These are phyloP conservation scores for Aspergillus avenaceus DNA, from an alignment of 495 filamentous ascomycete species.

Conservation along the genomic window DNA sequence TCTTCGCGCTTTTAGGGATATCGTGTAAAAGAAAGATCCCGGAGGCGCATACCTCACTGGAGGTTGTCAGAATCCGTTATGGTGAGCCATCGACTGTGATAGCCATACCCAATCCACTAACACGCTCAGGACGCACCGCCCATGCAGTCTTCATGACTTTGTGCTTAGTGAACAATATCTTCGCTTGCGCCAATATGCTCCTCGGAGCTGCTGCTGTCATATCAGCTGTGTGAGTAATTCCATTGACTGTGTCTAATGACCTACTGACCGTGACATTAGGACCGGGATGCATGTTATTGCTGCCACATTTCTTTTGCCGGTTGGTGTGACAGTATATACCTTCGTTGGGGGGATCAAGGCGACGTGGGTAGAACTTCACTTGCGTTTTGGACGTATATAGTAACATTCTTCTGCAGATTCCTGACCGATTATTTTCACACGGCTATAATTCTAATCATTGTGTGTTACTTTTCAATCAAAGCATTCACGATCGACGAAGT, in stretches of 20 bases:
- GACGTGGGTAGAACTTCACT: slow-evolving; percentile 24
- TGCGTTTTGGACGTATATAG: slow-evolving; percentile 10
- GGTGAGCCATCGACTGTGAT: background rate
- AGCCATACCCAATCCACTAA: background rate
- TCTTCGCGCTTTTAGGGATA: slow-evolving; percentile 44
- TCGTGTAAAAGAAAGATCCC: slow-evolving; percentile 44
- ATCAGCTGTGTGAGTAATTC: slow-evolving; percentile 29
- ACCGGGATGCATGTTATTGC: slow-evolving; percentile 46
- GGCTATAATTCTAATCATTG: slow-evolving; percentile 44
- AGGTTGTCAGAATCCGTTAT: slow-evolving; percentile 15
- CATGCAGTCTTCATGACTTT: slow-evolving; percentile 43
- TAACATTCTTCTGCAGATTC: slow-evolving; percentile 28
- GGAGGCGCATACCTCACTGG: slow-evolving; percentile 33
- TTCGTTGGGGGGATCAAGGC: slow-evolving; percentile 46
- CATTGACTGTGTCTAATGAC: too few species aligned
- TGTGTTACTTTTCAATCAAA: slow-evolving; percentile 45
- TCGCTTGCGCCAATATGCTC: slow-evolving; percentile 42
- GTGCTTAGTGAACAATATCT: slow-evolving; percentile 41
- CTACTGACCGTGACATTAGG: slow-evolving; percentile 8
- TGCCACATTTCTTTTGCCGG: slow-evolving; percentile 38
- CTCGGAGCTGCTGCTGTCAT: slow-evolving; percentile 36
- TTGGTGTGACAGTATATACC: slow-evolving; percentile 42
- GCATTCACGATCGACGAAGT: slow-evolving; percentile 33
- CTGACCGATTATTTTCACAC: slow-evolving; percentile 43
- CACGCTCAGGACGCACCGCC: slow-evolving; percentile 19